phyloP scores from a whole-genome alignment of 1,139 yeast genomes.

The Yamadazyma dendronema region DNA sequence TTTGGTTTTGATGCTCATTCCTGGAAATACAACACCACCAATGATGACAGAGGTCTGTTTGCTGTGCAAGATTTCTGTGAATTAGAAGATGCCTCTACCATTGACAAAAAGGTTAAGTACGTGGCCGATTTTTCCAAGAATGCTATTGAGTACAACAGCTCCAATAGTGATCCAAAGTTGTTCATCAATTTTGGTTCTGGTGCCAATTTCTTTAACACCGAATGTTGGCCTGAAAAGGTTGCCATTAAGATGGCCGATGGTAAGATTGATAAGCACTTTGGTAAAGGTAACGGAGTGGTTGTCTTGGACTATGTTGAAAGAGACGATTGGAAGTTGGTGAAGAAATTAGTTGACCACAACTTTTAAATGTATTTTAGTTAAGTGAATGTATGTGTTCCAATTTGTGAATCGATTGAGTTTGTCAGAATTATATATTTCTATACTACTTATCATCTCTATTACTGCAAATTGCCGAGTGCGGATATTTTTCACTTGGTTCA shows the following conservation, averaged over 20 bases:
- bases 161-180: slow-evolving; percentile 50
- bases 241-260: slow-evolving; percentile 51
- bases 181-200: slow-evolving; percentile 76
- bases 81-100: slow-evolving; percentile 50
- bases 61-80: slow-evolving; percentile 79
- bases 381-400: not conserved
- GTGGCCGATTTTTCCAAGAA: slow-evolving; percentile 56
- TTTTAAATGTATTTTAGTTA: slow-evolving; percentile 25
- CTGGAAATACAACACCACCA: slow-evolving; percentile 68
- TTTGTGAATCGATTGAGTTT: too few relatives aligned
- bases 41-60: slow-evolving; percentile 61
- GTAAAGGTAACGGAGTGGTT: slow-evolving; percentile 56
- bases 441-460: too few relatives aligned
- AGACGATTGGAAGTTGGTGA: slow-evolving; percentile 59
- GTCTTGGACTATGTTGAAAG: slow-evolving; percentile 69
- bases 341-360: slow-evolving; percentile 54
- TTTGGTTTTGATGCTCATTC: slow-evolving; percentile 69
- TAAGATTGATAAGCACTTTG: slow-evolving; percentile 50
- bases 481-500: not conserved
- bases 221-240: slow-evolving; percentile 74
- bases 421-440: not conserved
- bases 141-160: slow-evolving; percentile 52
- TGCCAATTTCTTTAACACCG: slow-evolving; percentile 66
- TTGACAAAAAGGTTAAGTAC: slow-evolving; percentile 56
- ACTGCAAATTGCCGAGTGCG: slow-evolving; percentile 1